A percentile compares a stretch with the other conserved stretches of the same genome.
Conservation (phyloP, 2,329 filamentous ascomycete genomes). For the Calonectria naviculata region DNA sequence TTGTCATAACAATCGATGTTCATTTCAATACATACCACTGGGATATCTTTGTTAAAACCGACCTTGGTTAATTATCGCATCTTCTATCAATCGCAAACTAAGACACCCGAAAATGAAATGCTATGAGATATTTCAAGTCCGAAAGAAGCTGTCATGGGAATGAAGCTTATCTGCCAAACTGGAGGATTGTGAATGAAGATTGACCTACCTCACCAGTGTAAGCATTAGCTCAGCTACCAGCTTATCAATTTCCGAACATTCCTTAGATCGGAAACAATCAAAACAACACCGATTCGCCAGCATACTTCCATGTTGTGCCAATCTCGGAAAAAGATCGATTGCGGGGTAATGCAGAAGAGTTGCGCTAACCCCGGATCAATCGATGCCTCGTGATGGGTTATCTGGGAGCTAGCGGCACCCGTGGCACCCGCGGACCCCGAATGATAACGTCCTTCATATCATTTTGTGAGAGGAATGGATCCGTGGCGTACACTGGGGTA, state of each 20-base stretch:
- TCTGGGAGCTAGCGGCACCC: neutral
- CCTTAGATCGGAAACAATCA: neutral
- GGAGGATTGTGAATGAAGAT: too few relatives aligned
- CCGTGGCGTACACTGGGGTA: neutral
- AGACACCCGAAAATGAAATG: too few relatives aligned
- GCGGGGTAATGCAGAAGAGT: neutral
- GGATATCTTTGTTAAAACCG: too few relatives aligned
- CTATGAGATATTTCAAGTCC: too few relatives aligned
- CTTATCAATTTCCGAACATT: neutral
- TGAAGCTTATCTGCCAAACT: too few relatives aligned
- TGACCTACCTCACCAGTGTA: too few relatives aligned
- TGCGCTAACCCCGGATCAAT: neutral
- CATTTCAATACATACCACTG: too few relatives aligned
- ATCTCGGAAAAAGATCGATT: neutral
- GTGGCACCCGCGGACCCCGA: neutral
- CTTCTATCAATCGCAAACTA: too few relatives aligned
- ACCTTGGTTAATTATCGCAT: too few relatives aligned
- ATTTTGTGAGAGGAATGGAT: too few relatives aligned
- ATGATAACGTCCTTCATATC: neutral
- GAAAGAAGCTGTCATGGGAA: too few relatives aligned
- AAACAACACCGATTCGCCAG: neutral
- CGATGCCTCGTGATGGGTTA: neutral
- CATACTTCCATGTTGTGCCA: neutral
- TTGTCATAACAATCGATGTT: too few relatives aligned
- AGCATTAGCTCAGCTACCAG: neutral